Conservation (phyloP, 805 yeast genomes). For the Brettanomyces nanus region DNA sequence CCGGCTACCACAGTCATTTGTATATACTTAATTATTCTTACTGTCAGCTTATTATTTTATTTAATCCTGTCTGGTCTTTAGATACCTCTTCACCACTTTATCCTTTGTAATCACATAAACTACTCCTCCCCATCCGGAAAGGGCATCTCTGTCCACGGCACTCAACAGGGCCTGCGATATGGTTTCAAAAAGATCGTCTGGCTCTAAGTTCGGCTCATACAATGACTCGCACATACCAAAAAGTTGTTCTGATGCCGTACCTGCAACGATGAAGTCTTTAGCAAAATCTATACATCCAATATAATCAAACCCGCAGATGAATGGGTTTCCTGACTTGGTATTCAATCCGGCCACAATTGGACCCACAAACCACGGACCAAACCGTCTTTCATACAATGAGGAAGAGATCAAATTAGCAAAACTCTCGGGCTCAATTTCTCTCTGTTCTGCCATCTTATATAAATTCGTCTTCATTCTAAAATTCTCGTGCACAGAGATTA, state of each 20-base stretch:
- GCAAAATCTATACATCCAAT: constrained; percentile 97
- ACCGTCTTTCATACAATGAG: constrained; percentile 81
- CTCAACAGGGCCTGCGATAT: constrained; percentile 87
- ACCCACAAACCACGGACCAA: constrained; percentile 95
- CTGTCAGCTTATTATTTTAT: neutral
- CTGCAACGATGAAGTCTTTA: constrained; percentile 88
- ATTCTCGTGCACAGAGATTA: constrained; percentile 70
- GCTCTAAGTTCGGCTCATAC: constrained; percentile 88
- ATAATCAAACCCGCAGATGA: constrained; percentile 89
- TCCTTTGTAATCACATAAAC: constrained; percentile 90
- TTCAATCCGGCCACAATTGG: constrained; percentile 95
- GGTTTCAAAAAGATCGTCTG: constrained; percentile 94
- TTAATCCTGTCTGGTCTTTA: constrained; percentile 94
- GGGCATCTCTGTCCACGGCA: constrained; percentile 95
- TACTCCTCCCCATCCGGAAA: constrained; percentile 97
- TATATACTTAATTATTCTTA: neutral
- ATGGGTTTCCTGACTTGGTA: constrained; percentile 76
- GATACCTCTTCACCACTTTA: constrained; percentile 75
- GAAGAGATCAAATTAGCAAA: constrained; percentile 90
- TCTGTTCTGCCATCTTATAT: constrained; percentile 85
- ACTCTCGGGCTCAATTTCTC: constrained; percentile 85
- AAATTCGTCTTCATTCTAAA: constrained; percentile 81
- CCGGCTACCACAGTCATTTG: too few relatives aligned
- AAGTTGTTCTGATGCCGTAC: constrained; percentile 94
- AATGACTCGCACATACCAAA: constrained; percentile 98